These are phyloP conservation scores for Fusarium miscanthi DNA, from an alignment of 2,329 filamentous ascomycete species.

Conservation along the genomic window DNA sequence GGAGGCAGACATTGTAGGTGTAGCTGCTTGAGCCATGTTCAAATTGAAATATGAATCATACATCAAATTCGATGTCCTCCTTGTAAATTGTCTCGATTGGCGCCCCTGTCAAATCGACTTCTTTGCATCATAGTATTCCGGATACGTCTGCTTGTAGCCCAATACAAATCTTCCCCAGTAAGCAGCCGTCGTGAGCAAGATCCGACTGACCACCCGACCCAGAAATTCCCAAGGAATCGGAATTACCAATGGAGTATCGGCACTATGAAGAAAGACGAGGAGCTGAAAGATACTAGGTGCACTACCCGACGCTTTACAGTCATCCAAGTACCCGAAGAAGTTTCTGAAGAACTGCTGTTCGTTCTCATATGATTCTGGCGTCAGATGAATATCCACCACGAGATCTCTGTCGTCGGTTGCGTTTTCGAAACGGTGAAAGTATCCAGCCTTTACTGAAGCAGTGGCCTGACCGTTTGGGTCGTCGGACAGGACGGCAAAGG, in stretches of 20 bases:
- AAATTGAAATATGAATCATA: background rate
- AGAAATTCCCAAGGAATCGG: background rate
- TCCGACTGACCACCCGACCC: background rate
- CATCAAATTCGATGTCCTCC: rapidly evolving
- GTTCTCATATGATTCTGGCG: slow-evolving; percentile 3
- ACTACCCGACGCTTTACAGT: background rate
- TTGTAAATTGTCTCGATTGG: rapidly evolving
- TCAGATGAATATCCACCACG: slow-evolving; percentile 1
- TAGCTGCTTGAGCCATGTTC: background rate
- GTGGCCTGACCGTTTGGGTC: background rate
- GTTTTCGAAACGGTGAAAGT: slow-evolving; percentile 17
- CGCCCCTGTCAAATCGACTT: background rate
- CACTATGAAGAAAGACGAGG: slow-evolving; percentile 7
- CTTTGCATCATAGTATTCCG: background rate
- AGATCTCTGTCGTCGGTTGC: background rate
- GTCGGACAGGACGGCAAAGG: slow-evolving; percentile 3
- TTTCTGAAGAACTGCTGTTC: slow-evolving; percentile 13
- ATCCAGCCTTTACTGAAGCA: slow-evolving; percentile 3
- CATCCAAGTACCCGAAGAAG: slow-evolving; percentile 9
- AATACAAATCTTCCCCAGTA: slow-evolving; percentile 4
- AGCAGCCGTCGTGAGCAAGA: background rate
- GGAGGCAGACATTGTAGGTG: background rate
- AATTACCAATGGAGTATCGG: background rate
- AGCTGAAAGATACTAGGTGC: slow-evolving; percentile 9
- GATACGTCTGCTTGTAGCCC: slow-evolving; percentile 1